Percentiles rank a stretch among this genome's conserved stretches.
Conservation (phyloP, 768 basidiomycete genomes). For the Kwoniella botswanensis region DNA sequence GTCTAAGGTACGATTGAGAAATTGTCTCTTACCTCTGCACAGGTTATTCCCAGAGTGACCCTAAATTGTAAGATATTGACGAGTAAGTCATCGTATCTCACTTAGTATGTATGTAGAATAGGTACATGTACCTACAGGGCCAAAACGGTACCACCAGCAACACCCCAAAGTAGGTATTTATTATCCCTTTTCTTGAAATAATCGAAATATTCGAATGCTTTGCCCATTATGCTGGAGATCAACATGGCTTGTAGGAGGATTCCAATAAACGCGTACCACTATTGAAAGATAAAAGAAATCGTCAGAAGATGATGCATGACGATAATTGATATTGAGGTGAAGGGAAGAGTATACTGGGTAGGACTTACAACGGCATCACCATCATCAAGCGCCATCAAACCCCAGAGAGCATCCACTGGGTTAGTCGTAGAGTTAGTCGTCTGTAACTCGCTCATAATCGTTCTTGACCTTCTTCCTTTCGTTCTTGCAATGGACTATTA, state of each 20-base stretch:
- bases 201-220: slow-evolving; percentile 8
- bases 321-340: background rate
- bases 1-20: background rate
- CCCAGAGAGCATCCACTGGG: background rate
- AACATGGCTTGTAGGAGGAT: slow-evolving; percentile 11
- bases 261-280: slow-evolving; percentile 2
- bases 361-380: slow-evolving; percentile 1
- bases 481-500: too few species aligned
- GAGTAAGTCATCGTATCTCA: background rate
- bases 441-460: too few species aligned
- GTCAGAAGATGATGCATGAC: background rate
- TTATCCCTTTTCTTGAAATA: slow-evolving; percentile 14
- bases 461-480: too few species aligned
- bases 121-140: background rate
- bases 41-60: background rate
- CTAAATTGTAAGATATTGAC: background rate
- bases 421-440: background rate
- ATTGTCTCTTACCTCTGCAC: slow-evolving; percentile 1
- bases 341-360: background rate
- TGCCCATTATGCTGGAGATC: background rate
- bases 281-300: background rate
- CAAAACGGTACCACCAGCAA: background rate
- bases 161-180: background rate
- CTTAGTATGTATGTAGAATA: background rate
- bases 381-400: background rate